Base-by-base conservation (phyloP, 2,329 filamentous ascomycete genomes). In the Nemania diffusa region DNA sequence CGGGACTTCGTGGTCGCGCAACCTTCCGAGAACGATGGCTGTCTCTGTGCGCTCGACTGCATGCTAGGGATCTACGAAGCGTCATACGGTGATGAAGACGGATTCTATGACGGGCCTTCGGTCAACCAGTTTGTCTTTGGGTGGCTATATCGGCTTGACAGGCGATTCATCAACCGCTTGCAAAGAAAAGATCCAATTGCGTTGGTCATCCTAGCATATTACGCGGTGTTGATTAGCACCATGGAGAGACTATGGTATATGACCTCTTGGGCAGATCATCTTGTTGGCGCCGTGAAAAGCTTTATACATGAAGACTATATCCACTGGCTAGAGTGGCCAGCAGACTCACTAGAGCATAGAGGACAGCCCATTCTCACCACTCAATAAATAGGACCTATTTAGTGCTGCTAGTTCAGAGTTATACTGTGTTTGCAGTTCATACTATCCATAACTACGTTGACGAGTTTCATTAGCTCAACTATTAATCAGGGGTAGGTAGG, bases 41-140 rank as follows among this genome's bases (percentile, higher is more conserved):
- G 56, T 37, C 48, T 64, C 13, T 9, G 48, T 40, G 56, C 27
- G 8, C 48, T 64, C 17, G 56, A 59, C 17, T 15, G 26, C 5
- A 26, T 64, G 37, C 48, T 55, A 13, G n/a, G 17, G 4, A 59
- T 59, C 17, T 64, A 64, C 15, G 40, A 56, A 22, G 57, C 51
- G 5, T 42, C 48, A 15, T 65, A 56, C 17, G 50, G 62, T 5
- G 40, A 65, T 17, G 20, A 26, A 40, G 62, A 65, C 11, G 56
- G 20, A 8, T 40, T 24, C 22, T 65, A 42, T 24, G 50, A 61
- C 32, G 42, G 51, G 1, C 5, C 44, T 5, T 26, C 51, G 13
- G 51, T 42, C 5, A 52, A 61, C n/a, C 51, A 61, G 13, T 60
- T 65, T 24, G 40, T 56, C n/a, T 60, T 65, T 9, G 57, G 29